Base-by-base conservation (phyloP, 2,329 filamentous ascomycete species). In the Ceratocystis alfenasii region DNA sequence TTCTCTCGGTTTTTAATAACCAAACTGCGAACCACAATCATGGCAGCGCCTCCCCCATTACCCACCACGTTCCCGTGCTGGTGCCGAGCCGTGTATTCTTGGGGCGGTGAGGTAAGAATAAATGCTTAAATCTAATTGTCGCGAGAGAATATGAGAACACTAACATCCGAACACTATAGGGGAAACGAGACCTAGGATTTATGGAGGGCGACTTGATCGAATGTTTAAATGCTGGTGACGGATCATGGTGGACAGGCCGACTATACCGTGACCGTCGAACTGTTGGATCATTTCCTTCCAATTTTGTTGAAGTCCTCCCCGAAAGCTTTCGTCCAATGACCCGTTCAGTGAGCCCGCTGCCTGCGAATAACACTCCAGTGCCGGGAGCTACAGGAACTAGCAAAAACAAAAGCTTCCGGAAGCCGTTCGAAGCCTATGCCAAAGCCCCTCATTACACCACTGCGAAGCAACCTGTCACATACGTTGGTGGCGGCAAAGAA, bases 201-300 rank as follows among this genome's bases (percentile, higher is more conserved):
- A 88, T 99, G 71, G 94, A 99, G 76, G 94, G 94, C 69, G 94
- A 99, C 76, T 77, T 99, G 70, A 99, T 99, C 74, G 94, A 99
- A 83, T 96, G 93, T 73, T 81, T 99, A 64, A 99, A 99, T 75
- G 94, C 94, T 22, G 94, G 94, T 69, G 94, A 99, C 77, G 94
- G 94, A 64, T 92, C 90, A 60, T 99, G 94, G 94, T 99, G 94
- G 94, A 96, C 92, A 77, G 94, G 94, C 61, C 85, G 93, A 69
- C 78, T 99, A 73, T 89, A 87, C 73, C 85, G 94, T 71, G 94
- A 99, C 76, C 87, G 89, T 75, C 86, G 92, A 72, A 91, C 93
- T 72, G 87, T 96, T 72, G 94, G 94, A 65, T 80, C 94, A 22
- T 99, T 99, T 73, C 94, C 94, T 0, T 96, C 92, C 72, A 99